These are phyloP conservation scores for Chlamydomonas sphaeroides DNA, from an alignment of 139 green algal genomes.

Conservation along the genomic window DNA sequence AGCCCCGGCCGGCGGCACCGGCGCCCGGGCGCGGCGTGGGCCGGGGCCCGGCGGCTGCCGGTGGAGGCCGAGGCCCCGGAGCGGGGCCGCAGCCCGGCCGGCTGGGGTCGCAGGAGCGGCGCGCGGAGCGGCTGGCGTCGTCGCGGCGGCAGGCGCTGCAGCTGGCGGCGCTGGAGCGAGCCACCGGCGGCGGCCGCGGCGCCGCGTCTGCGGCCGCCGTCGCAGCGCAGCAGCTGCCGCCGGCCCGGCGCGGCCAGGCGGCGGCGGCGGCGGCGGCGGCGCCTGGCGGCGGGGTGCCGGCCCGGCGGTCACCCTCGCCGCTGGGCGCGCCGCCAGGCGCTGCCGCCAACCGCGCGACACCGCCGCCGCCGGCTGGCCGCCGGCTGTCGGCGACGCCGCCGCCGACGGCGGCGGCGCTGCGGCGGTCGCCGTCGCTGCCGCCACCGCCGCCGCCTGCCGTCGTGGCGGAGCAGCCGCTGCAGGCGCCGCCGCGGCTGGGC, in stretches of 20 bases:
- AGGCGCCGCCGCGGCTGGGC: no score
- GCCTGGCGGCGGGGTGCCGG: no score
- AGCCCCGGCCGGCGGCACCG: background rate
- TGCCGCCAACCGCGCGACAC: no score
- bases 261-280: no score
- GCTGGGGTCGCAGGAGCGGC: conserved; percentile 22
- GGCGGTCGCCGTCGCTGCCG: background rate
- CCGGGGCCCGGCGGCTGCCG: no score
- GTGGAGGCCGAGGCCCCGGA: background rate
- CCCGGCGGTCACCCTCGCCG: no score
- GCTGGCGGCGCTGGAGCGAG: conserved; percentile 30
- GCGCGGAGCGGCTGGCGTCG: conserved; percentile 22
- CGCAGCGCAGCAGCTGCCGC: background rate
- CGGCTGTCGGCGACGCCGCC: no score
- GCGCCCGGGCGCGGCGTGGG: no score
- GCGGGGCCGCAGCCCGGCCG: background rate
- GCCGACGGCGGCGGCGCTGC: no score
- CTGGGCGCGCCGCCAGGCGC: no score
- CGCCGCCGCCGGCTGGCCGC: no score
- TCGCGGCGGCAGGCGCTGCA: conserved; percentile 27
- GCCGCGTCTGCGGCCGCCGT: background rate
- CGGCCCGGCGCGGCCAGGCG: background rate
- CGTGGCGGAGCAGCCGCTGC: no score
- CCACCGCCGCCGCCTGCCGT: background rate
- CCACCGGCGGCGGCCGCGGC: background rate